A percentile compares a stretch with the other conserved stretches of the same genome.
Evolutionary conservation across 495 filamentous ascomycete genomes (phyloP).

Genomic region (Penicillium subrubescens): DNA sequence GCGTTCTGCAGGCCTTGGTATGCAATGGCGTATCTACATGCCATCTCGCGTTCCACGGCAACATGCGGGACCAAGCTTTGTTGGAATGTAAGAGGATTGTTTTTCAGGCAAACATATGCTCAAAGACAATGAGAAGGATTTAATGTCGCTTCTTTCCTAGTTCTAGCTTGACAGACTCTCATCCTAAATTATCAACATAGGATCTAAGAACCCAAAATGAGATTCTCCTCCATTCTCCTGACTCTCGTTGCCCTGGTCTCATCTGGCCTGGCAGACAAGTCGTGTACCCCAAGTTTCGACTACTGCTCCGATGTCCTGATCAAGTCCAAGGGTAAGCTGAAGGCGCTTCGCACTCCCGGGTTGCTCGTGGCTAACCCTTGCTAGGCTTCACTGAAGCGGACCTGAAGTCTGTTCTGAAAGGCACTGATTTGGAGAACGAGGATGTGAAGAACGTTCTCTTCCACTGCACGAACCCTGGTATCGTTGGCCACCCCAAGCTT

Average conservation of each 20-base stretch:
- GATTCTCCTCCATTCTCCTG: slow-evolving; percentile 30
- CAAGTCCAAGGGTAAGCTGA: slow-evolving; percentile 34
- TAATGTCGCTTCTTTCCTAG: neutral
- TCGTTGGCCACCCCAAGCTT: slow-evolving; percentile 40
- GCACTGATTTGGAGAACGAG: slow-evolving; percentile 34
- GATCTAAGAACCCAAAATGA: slow-evolving; percentile 23
- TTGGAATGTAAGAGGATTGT: slow-evolving; percentile 19
- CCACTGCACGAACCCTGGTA: slow-evolving; percentile 45
- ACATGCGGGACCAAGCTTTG: slow-evolving; percentile 20
- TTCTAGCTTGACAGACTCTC: neutral
- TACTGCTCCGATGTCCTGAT: slow-evolving; percentile 40
- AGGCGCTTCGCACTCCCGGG: neutral
- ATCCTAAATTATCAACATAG: neutral
- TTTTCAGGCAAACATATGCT: neutral
- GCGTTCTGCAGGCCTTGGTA: neutral
- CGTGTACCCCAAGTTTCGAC: slow-evolving; percentile 46
- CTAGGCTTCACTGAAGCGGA: slow-evolving; percentile 40
- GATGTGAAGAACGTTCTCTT: slow-evolving; percentile 36
- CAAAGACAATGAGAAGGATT: slow-evolving; percentile 5
- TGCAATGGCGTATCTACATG: slow-evolving; percentile 26
- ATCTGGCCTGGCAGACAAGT: slow-evolving; percentile 34
- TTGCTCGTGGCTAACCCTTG: neutral
- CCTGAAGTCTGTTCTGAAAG: slow-evolving; percentile 34
- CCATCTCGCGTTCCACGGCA: slow-evolving; percentile 25
- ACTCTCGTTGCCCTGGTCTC: slow-evolving; percentile 27